These are phyloP conservation scores for Penicillium paneum DNA, from an alignment of 2,329 filamentous ascomycete genomes.

Conservation along the genomic window DNA sequence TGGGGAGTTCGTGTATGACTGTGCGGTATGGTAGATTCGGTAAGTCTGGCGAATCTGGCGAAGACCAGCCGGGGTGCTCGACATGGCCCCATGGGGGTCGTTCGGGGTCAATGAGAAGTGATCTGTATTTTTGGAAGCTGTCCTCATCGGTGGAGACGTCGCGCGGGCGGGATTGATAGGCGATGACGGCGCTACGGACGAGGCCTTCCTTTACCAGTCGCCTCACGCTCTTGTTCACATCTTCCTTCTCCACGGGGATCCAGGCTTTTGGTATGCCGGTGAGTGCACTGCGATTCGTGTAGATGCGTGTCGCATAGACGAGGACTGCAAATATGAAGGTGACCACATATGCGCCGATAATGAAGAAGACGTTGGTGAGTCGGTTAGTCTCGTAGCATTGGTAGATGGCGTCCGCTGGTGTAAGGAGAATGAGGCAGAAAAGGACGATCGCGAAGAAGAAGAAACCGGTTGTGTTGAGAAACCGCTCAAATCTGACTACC, in stretches of 20 bases:
- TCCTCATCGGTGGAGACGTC: conserved; percentile 49
- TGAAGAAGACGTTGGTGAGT: conserved; percentile 77
- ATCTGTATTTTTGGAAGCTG: conserved; percentile 28
- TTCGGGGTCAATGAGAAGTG: conserved; percentile 35
- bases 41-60: conserved; percentile 70
- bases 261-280: conserved; percentile 81
- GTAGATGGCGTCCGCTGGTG: conserved; percentile 75
- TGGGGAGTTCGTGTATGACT: conserved; percentile 78
- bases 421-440: conserved; percentile 70
- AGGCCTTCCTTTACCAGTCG: conserved; percentile 71
- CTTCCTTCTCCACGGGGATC: conserved; percentile 80
- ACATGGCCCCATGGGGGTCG: conserved; percentile 75
- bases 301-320: conserved; percentile 79
- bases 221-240: conserved; percentile 71
- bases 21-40: conserved; percentile 78
- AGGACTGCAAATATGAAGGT: conserved; percentile 68
- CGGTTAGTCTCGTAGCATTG: conserved; percentile 67
- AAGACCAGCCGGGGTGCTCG: conserved; percentile 83
- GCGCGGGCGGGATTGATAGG: conserved; percentile 72
- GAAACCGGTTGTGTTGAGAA: conserved; percentile 79
- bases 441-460: conserved; percentile 71
- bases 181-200: conserved; percentile 72
- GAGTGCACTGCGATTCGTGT: conserved; percentile 76
- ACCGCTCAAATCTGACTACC: conserved; percentile 59
- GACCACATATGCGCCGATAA: conserved; percentile 71